These are phyloP conservation scores for Melastoma candidum DNA, from an alignment of 441 rosid genomes.

Conservation along the genomic window DNA sequence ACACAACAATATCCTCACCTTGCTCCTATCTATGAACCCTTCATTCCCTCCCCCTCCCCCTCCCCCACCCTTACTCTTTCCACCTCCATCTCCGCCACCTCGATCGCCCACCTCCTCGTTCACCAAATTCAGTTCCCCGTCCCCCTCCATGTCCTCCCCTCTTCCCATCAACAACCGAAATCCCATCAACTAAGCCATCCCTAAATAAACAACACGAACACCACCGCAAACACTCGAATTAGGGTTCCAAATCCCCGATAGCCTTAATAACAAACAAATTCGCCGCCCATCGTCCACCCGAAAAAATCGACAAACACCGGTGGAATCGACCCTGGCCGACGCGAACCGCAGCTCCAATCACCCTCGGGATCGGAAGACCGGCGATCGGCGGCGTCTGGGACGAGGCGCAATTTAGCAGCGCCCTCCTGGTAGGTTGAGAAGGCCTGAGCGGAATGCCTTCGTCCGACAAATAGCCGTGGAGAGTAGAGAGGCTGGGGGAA, in stretches of 20 bases:
- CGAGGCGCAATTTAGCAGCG: slow-evolving; percentile 2
- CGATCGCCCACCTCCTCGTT: slow-evolving; percentile 3
- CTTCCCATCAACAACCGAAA: neutral
- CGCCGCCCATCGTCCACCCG: neutral
- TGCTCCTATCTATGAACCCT: slow-evolving; percentile 74
- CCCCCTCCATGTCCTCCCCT: neutral
- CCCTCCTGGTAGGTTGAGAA: neutral
- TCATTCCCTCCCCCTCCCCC: slow-evolving; percentile 9
- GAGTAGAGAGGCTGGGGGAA: neutral
- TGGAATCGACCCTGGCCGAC: neutral
- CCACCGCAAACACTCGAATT: neutral
- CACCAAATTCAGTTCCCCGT: slow-evolving; percentile 3
- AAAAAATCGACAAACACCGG: neutral
- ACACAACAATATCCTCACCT: slow-evolving; percentile 89
- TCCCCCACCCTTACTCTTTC: neutral
- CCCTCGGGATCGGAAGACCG: neutral
- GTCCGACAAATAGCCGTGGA: too few species aligned
- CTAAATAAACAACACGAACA: neutral
- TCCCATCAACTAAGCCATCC: neutral
- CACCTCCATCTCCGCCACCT: neutral
- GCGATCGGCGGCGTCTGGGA: slow-evolving; percentile 1
- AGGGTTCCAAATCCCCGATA: too few species aligned
- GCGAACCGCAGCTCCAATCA: too few species aligned
- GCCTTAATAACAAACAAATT: too few species aligned
- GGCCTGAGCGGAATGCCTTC: neutral